Evolutionary conservation across 75 land plant genomes (phyloP), one percentile per base, ranked within the genome.

Genomic region (Cupressus sempervirens): DNA sequence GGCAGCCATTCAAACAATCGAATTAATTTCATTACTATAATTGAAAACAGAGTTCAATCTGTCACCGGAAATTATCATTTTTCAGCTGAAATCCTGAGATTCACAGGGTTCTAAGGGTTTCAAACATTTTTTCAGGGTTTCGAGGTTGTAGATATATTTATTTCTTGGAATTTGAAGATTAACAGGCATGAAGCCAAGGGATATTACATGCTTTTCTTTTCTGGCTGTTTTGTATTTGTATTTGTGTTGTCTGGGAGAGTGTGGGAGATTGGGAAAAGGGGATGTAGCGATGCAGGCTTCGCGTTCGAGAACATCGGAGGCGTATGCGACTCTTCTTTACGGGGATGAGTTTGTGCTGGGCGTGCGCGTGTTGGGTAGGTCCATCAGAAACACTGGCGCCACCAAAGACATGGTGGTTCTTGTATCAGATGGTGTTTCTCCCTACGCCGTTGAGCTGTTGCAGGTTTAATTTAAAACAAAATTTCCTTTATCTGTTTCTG

Each of bases 311-410:
- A 77, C 87, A n/a, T 85, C 86, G 36, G 91, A 96, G 84, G 99
- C 99, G 7, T 98, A 98, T 82, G 99, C 88, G 52, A 98, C 99
- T 15, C 95, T 98, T 29, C 88, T 98, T 41, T 98, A 98, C 83
- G 99, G 99, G 12, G 99, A 98, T 87, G 97, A 98, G 85, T 98
- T 98, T 83, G 86, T 97, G 1, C 93, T 98, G n/a, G 99, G 99
- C 9, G 99, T 96, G 45, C 90, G 99, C 14, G 98, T 98, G 68
- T 90, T 98, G 35, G 99, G 99, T 70, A 94, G 94, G 84, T 98
- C 99, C 83, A 91, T 98, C 35, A 89, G 98, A 0, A 93, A 93
- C 86, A 98, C 99, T n/a, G 97, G 97, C 62, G 88, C 95, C 3
- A 89, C 85, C 30, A 96, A 92, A 83, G 99, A 98, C 82, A 93